Base-by-base conservation (phyloP, 208 protist genomes). In the Porcisia hertigi region DNA sequence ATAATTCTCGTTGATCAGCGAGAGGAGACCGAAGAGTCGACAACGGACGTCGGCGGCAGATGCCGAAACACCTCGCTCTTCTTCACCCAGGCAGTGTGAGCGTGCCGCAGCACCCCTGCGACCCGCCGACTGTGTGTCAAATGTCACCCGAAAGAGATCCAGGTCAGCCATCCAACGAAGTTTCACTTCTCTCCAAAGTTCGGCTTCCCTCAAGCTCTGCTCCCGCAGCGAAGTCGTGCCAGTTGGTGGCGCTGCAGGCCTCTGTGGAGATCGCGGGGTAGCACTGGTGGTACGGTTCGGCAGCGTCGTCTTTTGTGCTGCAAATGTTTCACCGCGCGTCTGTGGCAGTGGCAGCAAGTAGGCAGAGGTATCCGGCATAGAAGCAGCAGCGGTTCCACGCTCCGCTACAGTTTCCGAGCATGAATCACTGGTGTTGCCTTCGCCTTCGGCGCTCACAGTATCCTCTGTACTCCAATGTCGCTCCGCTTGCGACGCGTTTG, bases 151-250 rank as follows among this genome's bases (percentile, higher is more conserved):
- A 67, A 86, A 85, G 9, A 82, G n/a, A 41, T 79, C 69, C 41
- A 88, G 52, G 74, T 88, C 84, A n/a, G 77, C 53, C 77, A 86
- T 76, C 84, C 84, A 88, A 8, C 76, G 76, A 43, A 71, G 55
- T 59, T 85, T 85, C 63, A 82, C 64, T 41, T 80, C 75, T 62
- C 82, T 81, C 82, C 79, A 81, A 11, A 76, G 36, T 9, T 77
- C 77, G 2, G 30, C 2, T 23, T 59, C 76, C 52, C n/a, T 82
- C 69, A 4, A 55, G 53, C 0, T 59, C 53, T 72, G 36, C 53
- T 30, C 34, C 8, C 16, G 36, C 25, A 14, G 52, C 54, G 64
- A 34, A 18, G 54, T 34, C 23, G 18, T 20, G 9, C 18, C 43
- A 23, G n/a, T 20, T 16, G 66, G 18, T 8, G 64, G 18, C 0